A percentile compares a stretch with the other conserved stretches of the same genome.
Conservation (phyloP, 2,329 filamentous ascomycete genomes). For the Monilinia fructigena region DNA sequence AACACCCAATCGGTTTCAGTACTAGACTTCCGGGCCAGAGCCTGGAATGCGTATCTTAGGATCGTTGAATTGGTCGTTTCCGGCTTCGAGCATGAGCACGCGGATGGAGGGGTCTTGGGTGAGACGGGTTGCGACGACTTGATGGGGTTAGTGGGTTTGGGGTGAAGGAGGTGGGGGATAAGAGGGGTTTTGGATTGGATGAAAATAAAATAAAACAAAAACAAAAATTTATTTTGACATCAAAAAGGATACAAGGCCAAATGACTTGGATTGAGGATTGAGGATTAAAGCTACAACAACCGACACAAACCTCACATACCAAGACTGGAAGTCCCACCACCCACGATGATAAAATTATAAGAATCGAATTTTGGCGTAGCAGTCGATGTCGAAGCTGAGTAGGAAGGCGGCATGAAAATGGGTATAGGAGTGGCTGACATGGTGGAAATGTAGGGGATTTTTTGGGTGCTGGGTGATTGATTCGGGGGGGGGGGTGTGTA, state of each 20-base stretch:
- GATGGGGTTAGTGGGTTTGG: not conserved
- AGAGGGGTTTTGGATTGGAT: too few species aligned
- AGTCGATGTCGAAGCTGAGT: too few species aligned
- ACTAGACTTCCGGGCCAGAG: not conserved
- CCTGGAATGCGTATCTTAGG: conserved; percentile 40
- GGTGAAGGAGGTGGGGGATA: not conserved
- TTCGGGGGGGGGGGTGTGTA: too few species aligned
- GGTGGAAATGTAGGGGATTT: too few species aligned
- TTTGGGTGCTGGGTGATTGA: too few species aligned
- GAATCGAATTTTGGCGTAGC: not conserved
- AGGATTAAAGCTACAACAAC: too few species aligned
- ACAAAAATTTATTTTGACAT: too few species aligned
- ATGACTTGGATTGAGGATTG: too few species aligned
- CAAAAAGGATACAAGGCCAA: too few species aligned
- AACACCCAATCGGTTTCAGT: conserved; percentile 22
- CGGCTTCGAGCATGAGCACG: conserved; percentile 46
- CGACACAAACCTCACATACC: conserved; percentile 38
- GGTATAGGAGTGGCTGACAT: too few species aligned
- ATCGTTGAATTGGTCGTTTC: conserved; percentile 40
- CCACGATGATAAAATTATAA: conserved; percentile 16
- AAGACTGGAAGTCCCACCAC: conserved; percentile 12
- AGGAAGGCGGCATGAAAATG: too few species aligned
- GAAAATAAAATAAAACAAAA: too few species aligned
- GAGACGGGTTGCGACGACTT: conserved; percentile 43
- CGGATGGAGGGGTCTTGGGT: conserved; percentile 41